A percentile compares a stretch with the other conserved stretches of the same genome.
These are phyloP conservation scores for Colletotrichum sp. DNA, from an alignment of 2,329 filamentous ascomycete species.

Conservation along the genomic window DNA sequence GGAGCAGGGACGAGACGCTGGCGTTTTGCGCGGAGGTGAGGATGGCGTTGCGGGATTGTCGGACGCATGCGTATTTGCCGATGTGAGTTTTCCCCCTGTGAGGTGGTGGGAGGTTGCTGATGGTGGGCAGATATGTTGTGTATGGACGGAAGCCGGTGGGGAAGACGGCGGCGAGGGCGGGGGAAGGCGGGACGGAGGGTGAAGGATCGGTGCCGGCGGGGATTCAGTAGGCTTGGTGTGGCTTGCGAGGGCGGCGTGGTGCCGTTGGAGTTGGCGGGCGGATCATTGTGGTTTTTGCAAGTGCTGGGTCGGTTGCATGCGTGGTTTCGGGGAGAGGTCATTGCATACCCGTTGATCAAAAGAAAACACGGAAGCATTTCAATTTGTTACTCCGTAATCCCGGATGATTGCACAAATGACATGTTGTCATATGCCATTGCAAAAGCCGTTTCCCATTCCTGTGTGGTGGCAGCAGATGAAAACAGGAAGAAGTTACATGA, in stretches of 20 bases:
- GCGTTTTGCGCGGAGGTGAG: conserved; percentile 27
- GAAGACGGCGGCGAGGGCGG: not conserved
- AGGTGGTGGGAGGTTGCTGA: not conserved
- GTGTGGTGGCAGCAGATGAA: not conserved
- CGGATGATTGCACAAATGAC: accelerated
- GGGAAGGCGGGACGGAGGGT: not conserved
- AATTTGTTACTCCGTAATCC: not conserved
- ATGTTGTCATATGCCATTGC: accelerated
- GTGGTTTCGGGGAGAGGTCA: not conserved
- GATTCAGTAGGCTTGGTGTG: not conserved
- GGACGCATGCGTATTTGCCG: conserved; percentile 29
- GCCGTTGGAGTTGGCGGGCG: not conserved
- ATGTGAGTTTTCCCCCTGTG: conserved; percentile 1
- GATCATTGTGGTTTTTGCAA: not conserved
- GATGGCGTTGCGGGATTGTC: conserved; percentile 26
- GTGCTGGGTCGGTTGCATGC: not conserved
- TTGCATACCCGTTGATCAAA: not conserved
- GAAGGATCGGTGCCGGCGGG: not conserved
- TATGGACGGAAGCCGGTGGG: conserved; percentile 13
- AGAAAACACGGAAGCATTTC: not conserved
- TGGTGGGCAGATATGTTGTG: conserved; percentile 2
- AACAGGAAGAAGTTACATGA: not conserved
- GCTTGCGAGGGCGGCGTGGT: not conserved
- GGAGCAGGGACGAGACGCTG: conserved; percentile 34
- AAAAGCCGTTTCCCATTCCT: not conserved